Conservation (phyloP, 805 yeast genomes). For the Yueomyces sinensis region DNA sequence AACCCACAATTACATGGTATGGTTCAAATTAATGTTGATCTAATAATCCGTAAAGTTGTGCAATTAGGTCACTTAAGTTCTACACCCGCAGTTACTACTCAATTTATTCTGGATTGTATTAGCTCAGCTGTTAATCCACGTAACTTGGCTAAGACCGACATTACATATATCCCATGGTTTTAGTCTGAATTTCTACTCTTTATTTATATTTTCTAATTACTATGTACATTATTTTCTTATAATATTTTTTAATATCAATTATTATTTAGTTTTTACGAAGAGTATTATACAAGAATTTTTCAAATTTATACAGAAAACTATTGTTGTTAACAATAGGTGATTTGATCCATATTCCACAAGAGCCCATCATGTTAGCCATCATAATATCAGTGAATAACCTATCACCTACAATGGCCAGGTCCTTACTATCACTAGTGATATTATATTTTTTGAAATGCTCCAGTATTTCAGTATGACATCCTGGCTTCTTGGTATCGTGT, state of each 20-base stretch:
- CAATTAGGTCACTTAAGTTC: slow-evolving; percentile 56
- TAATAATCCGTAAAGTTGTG: slow-evolving; percentile 64
- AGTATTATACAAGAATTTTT: slow-evolving; percentile 6
- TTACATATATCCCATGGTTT: slow-evolving; percentile 91
- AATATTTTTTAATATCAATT: background rate
- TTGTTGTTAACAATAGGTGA: slow-evolving; percentile 54
- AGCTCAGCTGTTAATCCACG: slow-evolving; percentile 94
- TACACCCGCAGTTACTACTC: slow-evolving; percentile 58
- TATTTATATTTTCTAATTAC: background rate
- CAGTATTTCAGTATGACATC: slow-evolving; percentile 58
- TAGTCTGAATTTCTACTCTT: slow-evolving; percentile 15
- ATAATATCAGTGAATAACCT: slow-evolving; percentile 80
- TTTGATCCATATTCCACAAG: slow-evolving; percentile 70
- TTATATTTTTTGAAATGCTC: slow-evolving; percentile 41
- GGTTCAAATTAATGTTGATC: slow-evolving; percentile 77
- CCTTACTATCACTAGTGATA: slow-evolving; percentile 33
- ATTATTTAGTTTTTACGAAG: no score
- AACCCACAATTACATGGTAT: slow-evolving; percentile 77
- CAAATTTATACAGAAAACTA: slow-evolving; percentile 8
- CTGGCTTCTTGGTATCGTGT: slow-evolving; percentile 71
- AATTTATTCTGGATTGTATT: slow-evolving; percentile 77
- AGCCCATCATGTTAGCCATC: slow-evolving; percentile 91
- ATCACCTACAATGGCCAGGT: slow-evolving; percentile 84
- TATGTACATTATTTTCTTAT: background rate
- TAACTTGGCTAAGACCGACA: slow-evolving; percentile 81